Evolutionary conservation across 345 rosid genomes (phyloP).

Genomic region (Lepidium sativum): DNA sequence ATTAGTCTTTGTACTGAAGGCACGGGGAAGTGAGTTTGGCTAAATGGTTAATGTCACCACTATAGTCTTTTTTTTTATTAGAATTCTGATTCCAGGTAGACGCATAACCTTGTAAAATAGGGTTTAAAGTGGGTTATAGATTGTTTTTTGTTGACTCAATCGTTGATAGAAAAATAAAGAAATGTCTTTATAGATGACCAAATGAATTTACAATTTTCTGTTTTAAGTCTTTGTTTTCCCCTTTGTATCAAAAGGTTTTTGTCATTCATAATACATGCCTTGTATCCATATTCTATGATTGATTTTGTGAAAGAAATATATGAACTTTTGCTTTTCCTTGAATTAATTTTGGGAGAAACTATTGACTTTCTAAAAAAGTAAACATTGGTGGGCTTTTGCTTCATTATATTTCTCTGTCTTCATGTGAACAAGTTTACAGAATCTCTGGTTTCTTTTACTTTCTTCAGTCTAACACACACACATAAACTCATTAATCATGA

Average conservation of each 20-base stretch:
- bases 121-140: too few relatives aligned
- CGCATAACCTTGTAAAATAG: too few relatives aligned
- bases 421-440: constrained; percentile 20
- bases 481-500: neutral
- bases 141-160: too few relatives aligned
- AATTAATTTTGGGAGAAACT: neutral
- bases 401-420: constrained; percentile 11
- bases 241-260: neutral
- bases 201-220: neutral
- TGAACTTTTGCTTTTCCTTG: constrained; percentile 3
- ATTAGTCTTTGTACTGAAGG: neutral
- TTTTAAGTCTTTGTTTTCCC: neutral
- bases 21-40: too few relatives aligned
- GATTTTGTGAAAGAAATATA: too few relatives aligned
- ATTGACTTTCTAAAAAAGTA: neutral
- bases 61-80: too few relatives aligned
- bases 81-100: too few relatives aligned
- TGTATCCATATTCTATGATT: neutral
- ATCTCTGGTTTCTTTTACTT: constrained; percentile 4
- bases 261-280: too few relatives aligned
- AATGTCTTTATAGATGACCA: neutral
- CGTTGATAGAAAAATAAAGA: neutral
- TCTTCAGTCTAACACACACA: neutral
- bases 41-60: too few relatives aligned
- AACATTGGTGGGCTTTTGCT: constrained; percentile 13